phyloP scores from a whole-genome alignment of 2,329 filamentous ascomycete species.

The Cladosporium sphaerospermum region DNA sequence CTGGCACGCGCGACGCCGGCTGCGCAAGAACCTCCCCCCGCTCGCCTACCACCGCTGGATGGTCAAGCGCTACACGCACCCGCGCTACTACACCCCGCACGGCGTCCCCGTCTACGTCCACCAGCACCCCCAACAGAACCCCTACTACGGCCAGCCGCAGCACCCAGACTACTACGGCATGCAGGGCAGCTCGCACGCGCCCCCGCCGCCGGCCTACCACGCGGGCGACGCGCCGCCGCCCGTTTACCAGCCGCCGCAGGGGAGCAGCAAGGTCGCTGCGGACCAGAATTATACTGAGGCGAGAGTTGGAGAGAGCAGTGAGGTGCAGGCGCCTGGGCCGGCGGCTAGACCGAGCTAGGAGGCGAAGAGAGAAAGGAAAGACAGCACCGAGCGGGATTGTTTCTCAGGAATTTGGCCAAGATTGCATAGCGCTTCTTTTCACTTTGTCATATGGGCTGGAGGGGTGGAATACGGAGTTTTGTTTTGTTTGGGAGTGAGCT shows the following conservation, averaged over 20 bases:
- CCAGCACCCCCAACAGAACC: slow-evolving; percentile 16
- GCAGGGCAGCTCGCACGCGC: slow-evolving; percentile 19
- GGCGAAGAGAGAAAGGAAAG: not conserved
- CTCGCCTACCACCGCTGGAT: slow-evolving; percentile 60
- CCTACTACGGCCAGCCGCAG: slow-evolving; percentile 12
- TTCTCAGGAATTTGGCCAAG: not conserved
- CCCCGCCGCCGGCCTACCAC: slow-evolving; percentile 31
- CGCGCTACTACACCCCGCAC: slow-evolving; percentile 14
- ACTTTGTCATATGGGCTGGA: not conserved
- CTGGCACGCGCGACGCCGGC: slow-evolving; percentile 60
- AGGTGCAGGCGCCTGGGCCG: slow-evolving; percentile 15
- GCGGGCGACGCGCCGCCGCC: slow-evolving; percentile 27
- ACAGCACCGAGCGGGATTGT: not conserved
- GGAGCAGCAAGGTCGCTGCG: slow-evolving; percentile 29
- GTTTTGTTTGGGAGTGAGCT: not conserved
- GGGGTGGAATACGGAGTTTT: not conserved
- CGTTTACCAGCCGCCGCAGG: slow-evolving; percentile 31
- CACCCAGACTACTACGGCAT: slow-evolving; percentile 20
- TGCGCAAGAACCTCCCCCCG: slow-evolving; percentile 59
- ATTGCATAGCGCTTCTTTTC: not conserved
- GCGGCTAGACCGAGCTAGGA: not conserved
- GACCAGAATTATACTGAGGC: slow-evolving; percentile 25
- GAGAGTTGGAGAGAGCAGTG: slow-evolving; percentile 15
- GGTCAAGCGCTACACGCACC: slow-evolving; percentile 18
- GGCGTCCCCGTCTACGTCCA: slow-evolving; percentile 18